A percentile compares a stretch with the other conserved stretches of the same genome.
phyloP scores from a whole-genome alignment of 179 eudicot genomes.

The Silene noctiflora region DNA sequence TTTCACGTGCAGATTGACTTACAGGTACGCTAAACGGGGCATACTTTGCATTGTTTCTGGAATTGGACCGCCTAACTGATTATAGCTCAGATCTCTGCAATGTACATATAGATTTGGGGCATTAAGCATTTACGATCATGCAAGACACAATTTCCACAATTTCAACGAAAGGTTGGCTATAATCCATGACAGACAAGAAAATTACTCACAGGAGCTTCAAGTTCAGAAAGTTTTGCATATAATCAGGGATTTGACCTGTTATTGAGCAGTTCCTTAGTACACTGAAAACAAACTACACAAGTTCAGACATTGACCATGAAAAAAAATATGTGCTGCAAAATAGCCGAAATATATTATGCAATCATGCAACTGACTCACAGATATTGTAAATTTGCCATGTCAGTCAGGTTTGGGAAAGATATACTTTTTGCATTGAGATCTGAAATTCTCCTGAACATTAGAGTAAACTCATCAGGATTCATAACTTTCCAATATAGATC shows the following conservation, averaged over 20 bases:
- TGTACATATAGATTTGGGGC: not conserved
- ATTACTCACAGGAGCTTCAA: constrained; percentile 57
- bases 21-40: constrained; percentile 22
- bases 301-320: not conserved
- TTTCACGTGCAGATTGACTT: constrained; percentile 10
- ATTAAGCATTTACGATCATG: not conserved
- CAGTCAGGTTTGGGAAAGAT: constrained; percentile 45
- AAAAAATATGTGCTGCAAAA: too few species aligned
- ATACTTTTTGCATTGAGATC: constrained; percentile 45
- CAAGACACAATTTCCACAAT: constrained; percentile 9
- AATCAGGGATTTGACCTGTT: constrained; percentile 50
- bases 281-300: constrained; percentile 36
- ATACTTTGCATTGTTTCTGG: constrained; percentile 42
- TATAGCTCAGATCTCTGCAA: constrained; percentile 79
- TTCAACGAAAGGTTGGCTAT: not conserved
- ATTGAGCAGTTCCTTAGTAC: constrained; percentile 70
- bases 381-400: constrained; percentile 33
- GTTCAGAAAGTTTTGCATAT: constrained; percentile 36
- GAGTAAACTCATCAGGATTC: not conserved
- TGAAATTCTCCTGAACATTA: constrained; percentile 52
- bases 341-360: not conserved
- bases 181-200: not conserved
- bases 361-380: constrained; percentile 45
- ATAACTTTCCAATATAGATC: not conserved
- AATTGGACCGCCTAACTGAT: constrained; percentile 61